Evolutionary conservation across 208 protist species (phyloP).

Genomic region (Borovskyia barvae): DNA sequence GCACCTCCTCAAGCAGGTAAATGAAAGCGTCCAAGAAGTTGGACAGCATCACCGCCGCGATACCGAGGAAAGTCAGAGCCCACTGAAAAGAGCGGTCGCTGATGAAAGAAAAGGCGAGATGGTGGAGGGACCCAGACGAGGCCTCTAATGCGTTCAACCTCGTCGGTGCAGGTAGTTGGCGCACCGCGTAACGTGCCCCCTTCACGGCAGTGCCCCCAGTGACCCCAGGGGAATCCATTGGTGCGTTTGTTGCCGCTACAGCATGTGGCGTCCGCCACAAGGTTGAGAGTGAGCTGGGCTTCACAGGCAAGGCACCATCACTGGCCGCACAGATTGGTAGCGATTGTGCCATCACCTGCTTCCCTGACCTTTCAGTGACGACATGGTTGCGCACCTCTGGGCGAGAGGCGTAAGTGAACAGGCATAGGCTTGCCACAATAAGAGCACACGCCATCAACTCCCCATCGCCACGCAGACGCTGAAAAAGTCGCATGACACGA

Average conservation of each 20-base stretch:
- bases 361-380: too few relatives aligned
- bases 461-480: conserved; percentile 1
- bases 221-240: too few relatives aligned
- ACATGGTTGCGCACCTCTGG: not conserved
- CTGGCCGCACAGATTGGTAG: too few relatives aligned
- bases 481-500: not conserved
- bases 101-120: not conserved
- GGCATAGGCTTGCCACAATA: conserved; percentile 38
- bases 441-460: conserved; percentile 31
- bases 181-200: too few relatives aligned
- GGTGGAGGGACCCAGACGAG: not conserved
- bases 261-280: too few relatives aligned
- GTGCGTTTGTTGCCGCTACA: too few relatives aligned
- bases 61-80: conserved; percentile 19
- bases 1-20: conserved; percentile 52
- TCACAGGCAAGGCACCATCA: too few relatives aligned
- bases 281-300: too few relatives aligned
- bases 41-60: conserved; percentile 32
- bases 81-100: not conserved
- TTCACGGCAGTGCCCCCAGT: too few relatives aligned
- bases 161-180: not conserved
- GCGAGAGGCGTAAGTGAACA: conserved; percentile 39
- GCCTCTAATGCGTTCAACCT: not conserved
- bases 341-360: too few relatives aligned
- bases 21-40: conserved; percentile 45